These are phyloP conservation scores for Lasiodiplodia theobromae DNA, from an alignment of 2,329 filamentous ascomycete genomes.

Conservation along the genomic window DNA sequence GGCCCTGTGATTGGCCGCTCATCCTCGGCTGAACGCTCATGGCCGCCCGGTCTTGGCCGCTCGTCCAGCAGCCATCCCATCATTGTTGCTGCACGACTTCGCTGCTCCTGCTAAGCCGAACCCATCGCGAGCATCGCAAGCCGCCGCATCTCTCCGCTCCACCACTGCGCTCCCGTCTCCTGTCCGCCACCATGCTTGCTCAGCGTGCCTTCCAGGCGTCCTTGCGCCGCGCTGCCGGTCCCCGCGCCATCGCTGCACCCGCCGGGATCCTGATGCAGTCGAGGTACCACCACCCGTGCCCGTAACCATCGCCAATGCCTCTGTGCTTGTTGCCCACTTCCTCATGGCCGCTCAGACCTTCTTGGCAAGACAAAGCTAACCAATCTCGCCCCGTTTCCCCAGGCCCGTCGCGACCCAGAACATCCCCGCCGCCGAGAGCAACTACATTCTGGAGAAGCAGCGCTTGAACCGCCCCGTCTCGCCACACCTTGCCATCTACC, in stretches of 20 bases:
- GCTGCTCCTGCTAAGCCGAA: slow-evolving; percentile 26
- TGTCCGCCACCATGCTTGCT: slow-evolving; percentile 48
- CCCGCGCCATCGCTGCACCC: slow-evolving; percentile 50
- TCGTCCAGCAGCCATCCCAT: slow-evolving; percentile 17
- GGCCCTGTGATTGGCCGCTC: slow-evolving; percentile 13
- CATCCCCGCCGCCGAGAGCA: slow-evolving; percentile 61
- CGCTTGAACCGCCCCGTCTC: slow-evolving; percentile 81
- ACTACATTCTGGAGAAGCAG: slow-evolving; percentile 78
- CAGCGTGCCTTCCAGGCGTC: slow-evolving; percentile 55
- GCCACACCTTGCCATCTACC: slow-evolving; percentile 87
- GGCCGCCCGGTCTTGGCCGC: slow-evolving; percentile 18
- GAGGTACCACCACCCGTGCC: slow-evolving; percentile 48
- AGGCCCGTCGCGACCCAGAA: slow-evolving; percentile 64
- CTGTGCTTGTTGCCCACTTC: background rate
- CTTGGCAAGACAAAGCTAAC: slow-evolving; percentile 10
- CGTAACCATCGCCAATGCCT: slow-evolving; percentile 4
- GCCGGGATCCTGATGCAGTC: slow-evolving; percentile 51
- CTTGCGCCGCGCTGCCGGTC: slow-evolving; percentile 50
- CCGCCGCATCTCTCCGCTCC: slow-evolving; percentile 19
- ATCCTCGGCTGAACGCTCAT: slow-evolving; percentile 18
- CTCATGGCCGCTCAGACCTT: slow-evolving; percentile 3
- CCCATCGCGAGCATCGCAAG: slow-evolving; percentile 8
- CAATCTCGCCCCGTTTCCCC: slow-evolving; percentile 4
- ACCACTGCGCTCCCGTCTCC: background rate
- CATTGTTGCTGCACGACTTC: slow-evolving; percentile 35